Evolutionary conservation across 345 rosid genomes (phyloP), one percentile per base, ranked within the genome.

Genomic region (Boechera divaricarpa): DNA sequence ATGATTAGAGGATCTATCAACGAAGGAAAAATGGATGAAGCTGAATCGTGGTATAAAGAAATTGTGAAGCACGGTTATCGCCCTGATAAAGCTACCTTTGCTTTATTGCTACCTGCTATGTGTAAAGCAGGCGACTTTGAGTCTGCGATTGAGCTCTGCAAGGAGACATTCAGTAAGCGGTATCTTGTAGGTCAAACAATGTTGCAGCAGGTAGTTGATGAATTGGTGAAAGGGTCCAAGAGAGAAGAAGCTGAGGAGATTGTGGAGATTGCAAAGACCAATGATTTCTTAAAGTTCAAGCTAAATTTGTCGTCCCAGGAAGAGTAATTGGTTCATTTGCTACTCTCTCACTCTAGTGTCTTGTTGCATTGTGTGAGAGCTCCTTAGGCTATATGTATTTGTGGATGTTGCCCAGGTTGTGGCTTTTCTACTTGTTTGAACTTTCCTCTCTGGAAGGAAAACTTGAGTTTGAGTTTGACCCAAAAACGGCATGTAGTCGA

Each of bases 1-100:
- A 63, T 93, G 88, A 82, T 93, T 5, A 83, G 72, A 51, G 94
- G 98, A 7, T 88, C 56, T 53, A 80, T 83, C 29, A 72, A 77
- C 26, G 74, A 75, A 10, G 93, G 63, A 6, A 74, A 86, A 36
- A 52, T 86, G 72, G 80, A 83, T 32, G 81, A 82, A 65, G 89
- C 79, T 10, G 86, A 82, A 79, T 8, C 29, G 6, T 90, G 91
- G 90, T 86, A 84, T 73, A 18, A 41, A 41, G 80, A 86, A 53
- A 78, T 88, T 5, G 69, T 44, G 82, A 82, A 81, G 61, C 83
- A 74, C 10, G 82, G 67, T 48, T 58, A 28, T 45, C 67, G 35
- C 18, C 85, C 83, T 4, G 78, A 84, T 72, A 82, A 56, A 64
- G 56, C 65, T 24, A 81, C 86, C 4, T 86, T 81, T 18, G 63